These are phyloP conservation scores for Talaromyces sp. DNA, from an alignment of 2,329 filamentous ascomycete genomes.

Conservation along the genomic window DNA sequence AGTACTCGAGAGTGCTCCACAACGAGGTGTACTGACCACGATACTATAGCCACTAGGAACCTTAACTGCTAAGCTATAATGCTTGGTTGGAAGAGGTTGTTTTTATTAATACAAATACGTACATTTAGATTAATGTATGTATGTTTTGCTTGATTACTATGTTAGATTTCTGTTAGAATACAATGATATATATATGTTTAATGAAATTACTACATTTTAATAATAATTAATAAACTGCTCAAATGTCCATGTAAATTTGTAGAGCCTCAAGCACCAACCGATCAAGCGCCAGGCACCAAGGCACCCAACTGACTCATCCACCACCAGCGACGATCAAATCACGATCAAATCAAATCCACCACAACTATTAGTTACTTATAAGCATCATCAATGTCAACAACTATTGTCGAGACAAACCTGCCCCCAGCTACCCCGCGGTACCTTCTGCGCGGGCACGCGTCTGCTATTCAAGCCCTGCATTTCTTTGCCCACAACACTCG, in stretches of 20 bases:
- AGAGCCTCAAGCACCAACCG: neutral
- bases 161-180: neutral
- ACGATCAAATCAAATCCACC: neutral
- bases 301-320: neutral
- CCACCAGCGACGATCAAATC: neutral
- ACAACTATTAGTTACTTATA: too few relatives aligned
- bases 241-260: neutral
- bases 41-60: too few relatives aligned
- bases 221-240: neutral
- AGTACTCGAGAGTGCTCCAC: too few relatives aligned
- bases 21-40: too few relatives aligned
- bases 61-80: too few relatives aligned
- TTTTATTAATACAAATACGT: too few relatives aligned
- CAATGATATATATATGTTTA: neutral
- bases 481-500: conserved; percentile 71
- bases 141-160: neutral
- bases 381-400: conserved; percentile 3
- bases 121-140: neutral
- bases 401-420: conserved; percentile 12
- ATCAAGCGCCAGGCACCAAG: neutral
- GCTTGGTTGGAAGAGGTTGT: too few relatives aligned
- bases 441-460: conserved; percentile 78
- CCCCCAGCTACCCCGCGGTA: conserved; percentile 56
- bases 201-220: neutral
- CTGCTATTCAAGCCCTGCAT: conserved; percentile 69